These are phyloP conservation scores for Fusarium fracticaudum DNA, from an alignment of 2,329 filamentous ascomycete genomes.

Conservation along the genomic window DNA sequence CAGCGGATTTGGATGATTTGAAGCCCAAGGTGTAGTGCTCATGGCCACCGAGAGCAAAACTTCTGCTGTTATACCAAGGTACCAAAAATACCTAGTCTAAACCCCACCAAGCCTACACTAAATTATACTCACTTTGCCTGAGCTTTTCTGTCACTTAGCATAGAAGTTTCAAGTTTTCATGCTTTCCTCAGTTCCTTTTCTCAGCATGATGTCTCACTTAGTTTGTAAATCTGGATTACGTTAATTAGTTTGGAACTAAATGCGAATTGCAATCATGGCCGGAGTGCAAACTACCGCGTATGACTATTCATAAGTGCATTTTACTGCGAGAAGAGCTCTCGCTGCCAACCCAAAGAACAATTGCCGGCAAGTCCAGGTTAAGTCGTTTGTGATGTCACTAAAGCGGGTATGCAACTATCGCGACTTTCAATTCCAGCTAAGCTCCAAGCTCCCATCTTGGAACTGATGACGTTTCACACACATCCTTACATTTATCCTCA, in stretches of 20 bases:
- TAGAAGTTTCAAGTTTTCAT: background rate
- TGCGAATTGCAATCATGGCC: no score
- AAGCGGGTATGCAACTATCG: conserved; percentile 43
- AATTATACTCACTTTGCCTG: no score
- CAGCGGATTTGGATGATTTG: conserved; percentile 31
- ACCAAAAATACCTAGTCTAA: background rate
- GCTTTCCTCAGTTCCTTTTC: rapidly evolving
- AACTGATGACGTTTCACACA: conserved; percentile 29
- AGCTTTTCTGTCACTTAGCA: background rate
- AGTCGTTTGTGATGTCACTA: conserved; percentile 20
- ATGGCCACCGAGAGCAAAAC: background rate
- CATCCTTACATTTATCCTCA: background rate
- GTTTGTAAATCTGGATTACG: background rate
- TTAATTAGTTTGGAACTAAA: background rate
- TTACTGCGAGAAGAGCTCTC: background rate
- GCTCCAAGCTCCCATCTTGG: conserved; percentile 31
- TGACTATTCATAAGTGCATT: background rate
- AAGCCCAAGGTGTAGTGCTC: background rate
- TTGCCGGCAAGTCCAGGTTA: background rate
- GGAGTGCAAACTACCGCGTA: rapidly evolving
- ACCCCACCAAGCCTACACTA: rapidly evolving
- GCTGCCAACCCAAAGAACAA: background rate
- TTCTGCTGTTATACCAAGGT: background rate
- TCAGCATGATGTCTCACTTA: background rate
- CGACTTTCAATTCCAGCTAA: conserved; percentile 32